Conservation (phyloP, 1,284 basidiomycete species). For the Cyathus olla region DNA sequence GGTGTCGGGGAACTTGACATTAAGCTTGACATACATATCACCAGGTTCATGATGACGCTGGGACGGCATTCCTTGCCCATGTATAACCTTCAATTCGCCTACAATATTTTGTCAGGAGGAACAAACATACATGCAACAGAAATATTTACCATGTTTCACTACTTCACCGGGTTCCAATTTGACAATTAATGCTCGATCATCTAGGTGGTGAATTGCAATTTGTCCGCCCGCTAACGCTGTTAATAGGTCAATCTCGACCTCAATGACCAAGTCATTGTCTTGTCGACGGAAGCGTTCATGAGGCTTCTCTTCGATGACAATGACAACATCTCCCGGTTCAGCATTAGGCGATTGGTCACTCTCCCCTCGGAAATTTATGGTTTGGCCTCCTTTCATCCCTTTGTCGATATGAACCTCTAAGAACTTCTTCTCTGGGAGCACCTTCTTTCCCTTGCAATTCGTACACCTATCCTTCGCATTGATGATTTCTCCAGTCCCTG, state of each 20-base stretch:
- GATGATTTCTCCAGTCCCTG: conserved; percentile 93
- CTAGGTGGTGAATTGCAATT: conserved; percentile 93
- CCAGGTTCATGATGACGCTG: conserved; percentile 97
- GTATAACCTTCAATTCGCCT: conserved; percentile 93
- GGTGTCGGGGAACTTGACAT: conserved; percentile 90
- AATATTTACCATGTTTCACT: conserved; percentile 86
- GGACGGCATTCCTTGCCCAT: conserved; percentile 98
- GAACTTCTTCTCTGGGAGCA: conserved; percentile 95
- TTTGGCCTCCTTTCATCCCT: conserved; percentile 99
- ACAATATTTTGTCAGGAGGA: conserved; percentile 11
- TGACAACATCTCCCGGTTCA: conserved; percentile 96
- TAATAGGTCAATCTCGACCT: conserved; percentile 93
- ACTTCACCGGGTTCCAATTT: conserved; percentile 92
- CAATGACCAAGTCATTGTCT: conserved; percentile 91
- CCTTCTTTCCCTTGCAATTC: conserved; percentile 96
- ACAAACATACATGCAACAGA: neutral
- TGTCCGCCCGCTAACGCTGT: conserved; percentile 95
- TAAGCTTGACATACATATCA: conserved; percentile 91
- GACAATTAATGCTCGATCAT: conserved; percentile 90
- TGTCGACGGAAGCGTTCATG: conserved; percentile 94
- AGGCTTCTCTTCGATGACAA: conserved; percentile 96
- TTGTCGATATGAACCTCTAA: conserved; percentile 99
- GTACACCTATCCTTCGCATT: conserved; percentile 95
- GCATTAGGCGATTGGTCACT: conserved; percentile 95
- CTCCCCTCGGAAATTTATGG: conserved; percentile 95